Base-by-base conservation (phyloP, 306 rosid genomes). In the Corylus heterophylla region DNA sequence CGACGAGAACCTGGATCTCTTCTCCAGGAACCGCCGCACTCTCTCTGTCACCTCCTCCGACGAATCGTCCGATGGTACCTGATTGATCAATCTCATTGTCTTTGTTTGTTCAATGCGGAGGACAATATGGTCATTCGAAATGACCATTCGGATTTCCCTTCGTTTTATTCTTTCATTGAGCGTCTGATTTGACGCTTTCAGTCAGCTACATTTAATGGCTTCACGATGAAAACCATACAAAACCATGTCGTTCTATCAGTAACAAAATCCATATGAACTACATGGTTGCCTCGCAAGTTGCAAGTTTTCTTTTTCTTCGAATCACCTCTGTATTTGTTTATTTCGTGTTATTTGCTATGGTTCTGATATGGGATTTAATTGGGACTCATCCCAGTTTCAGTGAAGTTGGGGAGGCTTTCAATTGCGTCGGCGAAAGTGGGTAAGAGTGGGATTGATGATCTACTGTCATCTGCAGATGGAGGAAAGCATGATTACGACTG, bases 401-500 rank as follows among this genome's bases (percentile, higher is more conserved):
- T 87, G 89, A 95, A 88, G 83, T 56, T 95, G 87, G 96, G 98
- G 84, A 92, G 97, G 75, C 86, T 95, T 42, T 91, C 98, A n/a
- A 86, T 91, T 83, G 98, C 98, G 87, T 82, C 90, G 47, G 89
- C 92, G 52, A 91, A 91, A 74, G 76, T 84, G 6, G 83, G 81
- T 3, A 88, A 86, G 80, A 89, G 75, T 76, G 98, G 96, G 70
- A 91, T 91, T 74, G 98, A 92, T 52, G 98, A 95, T 89, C 87
- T 92, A 72, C 47, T 95, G 71, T 86, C 98, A 31, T 85, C 97
- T 47, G 44, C 93, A 1, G 98, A 93, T 29, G 94, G 94, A 79
- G 99, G 99, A 73, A 95, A 95, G 78, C 94, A 95, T 80, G 99
- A 95, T 78, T 95, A 92, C 52, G 99, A 95, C 70, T 95, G 98